Conservation (phyloP, 1,284 basidiomycete genomes). For the Ustilago vetiveriae region DNA sequence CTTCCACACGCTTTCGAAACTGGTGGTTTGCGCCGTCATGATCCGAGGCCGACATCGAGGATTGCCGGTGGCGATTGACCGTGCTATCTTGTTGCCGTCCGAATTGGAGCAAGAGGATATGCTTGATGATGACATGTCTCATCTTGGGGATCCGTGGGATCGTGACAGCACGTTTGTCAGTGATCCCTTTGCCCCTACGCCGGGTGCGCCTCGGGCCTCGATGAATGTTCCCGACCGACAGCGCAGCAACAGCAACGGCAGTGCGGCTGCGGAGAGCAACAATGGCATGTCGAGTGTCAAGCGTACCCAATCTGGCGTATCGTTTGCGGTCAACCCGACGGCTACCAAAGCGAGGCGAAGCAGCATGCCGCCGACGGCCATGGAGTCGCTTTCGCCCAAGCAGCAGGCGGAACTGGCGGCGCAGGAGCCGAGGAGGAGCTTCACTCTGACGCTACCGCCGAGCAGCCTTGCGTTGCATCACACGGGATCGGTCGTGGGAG, state of each 20-base stretch:
- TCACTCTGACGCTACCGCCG: slow-evolving; percentile 27
- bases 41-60: slow-evolving; percentile 91
- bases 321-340: slow-evolving; percentile 26
- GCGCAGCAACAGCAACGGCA: slow-evolving; percentile 18
- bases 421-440: slow-evolving; percentile 25
- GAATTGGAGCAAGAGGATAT: slow-evolving; percentile 60
- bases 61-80: slow-evolving; percentile 79
- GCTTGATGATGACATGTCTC: slow-evolving; percentile 46
- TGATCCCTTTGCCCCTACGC: slow-evolving; percentile 7
- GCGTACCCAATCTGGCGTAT: slow-evolving; percentile 28
- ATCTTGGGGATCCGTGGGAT: slow-evolving; percentile 32
- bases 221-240: slow-evolving; percentile 13
- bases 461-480: slow-evolving; percentile 29
- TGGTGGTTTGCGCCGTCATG: slow-evolving; percentile 83
- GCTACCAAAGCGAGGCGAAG: slow-evolving; percentile 8
- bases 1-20: slow-evolving; percentile 82
- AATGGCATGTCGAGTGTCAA: slow-evolving; percentile 11
- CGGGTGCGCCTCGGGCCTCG: slow-evolving; percentile 5
- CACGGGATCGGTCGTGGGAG: neutral
- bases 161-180: slow-evolving; percentile 29
- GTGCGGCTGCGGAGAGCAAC: neutral
- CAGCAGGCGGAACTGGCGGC: slow-evolving; percentile 6
- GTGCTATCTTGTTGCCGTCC: slow-evolving; percentile 71
- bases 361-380: slow-evolving; percentile 19
- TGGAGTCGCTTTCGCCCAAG: slow-evolving; percentile 21